Evolutionary conservation across 2,329 filamentous ascomycete genomes (phyloP).

Genomic region (Calonectria honghensis): DNA sequence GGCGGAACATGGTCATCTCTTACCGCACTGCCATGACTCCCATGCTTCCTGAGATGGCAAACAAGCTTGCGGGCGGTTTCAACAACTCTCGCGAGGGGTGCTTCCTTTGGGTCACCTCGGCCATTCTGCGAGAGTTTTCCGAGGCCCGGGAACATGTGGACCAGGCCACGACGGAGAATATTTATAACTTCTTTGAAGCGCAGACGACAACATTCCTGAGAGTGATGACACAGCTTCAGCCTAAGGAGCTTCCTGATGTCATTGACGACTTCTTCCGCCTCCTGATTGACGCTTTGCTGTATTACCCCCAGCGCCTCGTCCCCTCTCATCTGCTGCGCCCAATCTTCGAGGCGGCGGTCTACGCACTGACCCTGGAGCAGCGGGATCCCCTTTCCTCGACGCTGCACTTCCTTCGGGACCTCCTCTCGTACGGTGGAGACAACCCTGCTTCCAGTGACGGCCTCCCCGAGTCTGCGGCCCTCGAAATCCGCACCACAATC

Average conservation of each 20-base stretch:
- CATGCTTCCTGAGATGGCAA: slow-evolving; percentile 88
- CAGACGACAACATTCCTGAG: slow-evolving; percentile 93
- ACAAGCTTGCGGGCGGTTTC: slow-evolving; percentile 91
- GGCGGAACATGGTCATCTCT: slow-evolving; percentile 97
- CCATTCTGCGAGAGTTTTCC: slow-evolving; percentile 95
- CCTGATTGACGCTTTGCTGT: slow-evolving; percentile 91
- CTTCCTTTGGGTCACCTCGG: slow-evolving; percentile 98
- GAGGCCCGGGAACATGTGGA: slow-evolving; percentile 92
- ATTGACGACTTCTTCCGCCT: slow-evolving; percentile 98
- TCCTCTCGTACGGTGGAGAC: slow-evolving; percentile 90
- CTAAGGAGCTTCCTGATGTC: slow-evolving; percentile 84
- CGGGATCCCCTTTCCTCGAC: slow-evolving; percentile 93
- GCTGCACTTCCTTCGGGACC: slow-evolving; percentile 93
- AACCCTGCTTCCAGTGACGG: slow-evolving; percentile 79
- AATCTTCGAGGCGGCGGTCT: slow-evolving; percentile 91
- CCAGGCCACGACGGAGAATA: slow-evolving; percentile 86
- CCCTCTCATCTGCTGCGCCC: slow-evolving; percentile 85
- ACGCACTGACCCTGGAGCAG: slow-evolving; percentile 91
- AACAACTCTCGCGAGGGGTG: slow-evolving; percentile 91
- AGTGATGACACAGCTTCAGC: slow-evolving; percentile 88
- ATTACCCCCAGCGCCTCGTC: slow-evolving; percentile 90
- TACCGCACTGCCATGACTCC: slow-evolving; percentile 93
- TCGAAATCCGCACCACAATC: slow-evolving; percentile 83
- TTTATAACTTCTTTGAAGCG: slow-evolving; percentile 95
- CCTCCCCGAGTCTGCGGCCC: slow-evolving; percentile 75